Conservation (phyloP, 257 asterid genomes). For the Vinca minor region DNA sequence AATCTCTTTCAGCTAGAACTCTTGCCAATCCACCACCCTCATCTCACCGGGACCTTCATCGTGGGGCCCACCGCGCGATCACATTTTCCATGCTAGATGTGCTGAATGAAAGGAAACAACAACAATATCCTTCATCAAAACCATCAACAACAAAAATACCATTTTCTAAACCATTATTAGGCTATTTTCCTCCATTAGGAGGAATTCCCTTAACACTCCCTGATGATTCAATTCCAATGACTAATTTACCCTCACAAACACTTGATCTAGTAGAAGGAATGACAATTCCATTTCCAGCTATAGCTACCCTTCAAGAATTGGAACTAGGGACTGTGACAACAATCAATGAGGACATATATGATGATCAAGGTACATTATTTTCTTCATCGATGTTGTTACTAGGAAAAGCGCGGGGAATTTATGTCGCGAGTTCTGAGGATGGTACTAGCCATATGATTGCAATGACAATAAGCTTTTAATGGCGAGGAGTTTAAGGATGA, state of each 20-base stretch:
- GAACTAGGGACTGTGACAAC: constrained; percentile 49
- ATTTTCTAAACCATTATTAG: constrained; percentile 30
- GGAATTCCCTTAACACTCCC: constrained; percentile 14
- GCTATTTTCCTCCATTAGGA: constrained; percentile 20
- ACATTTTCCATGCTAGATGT: constrained; percentile 26
- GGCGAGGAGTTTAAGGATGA: constrained; percentile 45
- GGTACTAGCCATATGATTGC: constrained; percentile 71
- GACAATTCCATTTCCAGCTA: constrained; percentile 24
- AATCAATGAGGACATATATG: constrained; percentile 51
- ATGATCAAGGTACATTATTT: constrained; percentile 54
- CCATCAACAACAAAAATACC: constrained; percentile 19
- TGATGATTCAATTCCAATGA: constrained; percentile 1
- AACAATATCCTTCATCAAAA: constrained; percentile 12
- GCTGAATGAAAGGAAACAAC: constrained; percentile 10
- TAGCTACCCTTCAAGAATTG: constrained; percentile 28
- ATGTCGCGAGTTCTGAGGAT: constrained; percentile 63
- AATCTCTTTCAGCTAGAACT: constrained; percentile 23
- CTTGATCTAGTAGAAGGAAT: constrained; percentile 20
- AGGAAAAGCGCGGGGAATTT: constrained; percentile 70
- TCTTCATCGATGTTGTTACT: too few species aligned
- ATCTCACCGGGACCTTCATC: background rate
- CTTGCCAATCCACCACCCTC: constrained; percentile 14
- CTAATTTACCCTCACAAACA: constrained; percentile 14
- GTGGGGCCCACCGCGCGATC: constrained; percentile 3
- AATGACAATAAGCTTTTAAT: constrained; percentile 51